Base-by-base conservation (phyloP, 1,284 basidiomycete genomes). In the Cerioporus squamosus region DNA sequence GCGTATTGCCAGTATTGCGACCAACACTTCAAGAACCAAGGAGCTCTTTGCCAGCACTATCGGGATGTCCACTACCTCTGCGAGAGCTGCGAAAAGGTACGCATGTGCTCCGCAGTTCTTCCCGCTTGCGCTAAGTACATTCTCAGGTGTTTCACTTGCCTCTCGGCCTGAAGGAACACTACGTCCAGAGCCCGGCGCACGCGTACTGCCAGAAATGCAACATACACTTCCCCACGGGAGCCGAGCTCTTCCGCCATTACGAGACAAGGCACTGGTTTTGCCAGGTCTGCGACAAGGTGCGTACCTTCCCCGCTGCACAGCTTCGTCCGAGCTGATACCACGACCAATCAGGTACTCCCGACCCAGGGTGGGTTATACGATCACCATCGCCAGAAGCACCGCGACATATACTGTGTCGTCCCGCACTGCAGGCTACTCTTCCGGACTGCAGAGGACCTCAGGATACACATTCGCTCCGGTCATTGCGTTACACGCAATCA, bases 381-480 rank as follows among this genome's bases (percentile, higher is more conserved):
- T 58, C 85, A 87, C 63, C 75, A 78, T 55, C 71, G 77, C 9
- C 77, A 82, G 66, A 72, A 66, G 20, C 85, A 87, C 39, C 36
- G 22, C n/a, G 51, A 36, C 54, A 54, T 69, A 51, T 85, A 82
- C 61, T 88, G 86, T 55, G 49, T 18, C 2, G 23, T n/a, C n/a
- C n/a, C n/a, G n/a, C n/a, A 15, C 0, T 87, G 85, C 68, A 65
- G 69, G 23, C 73, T 75, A 12, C 55, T 73, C 14, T 87, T 86
- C 69, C 63, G 58, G 23, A 60, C 42, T 45, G 38, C 61, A 10
- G 60, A 44, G 49, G 66, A 66, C 50, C 66, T 70, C n/a, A 38
- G 60, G 2, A 45, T 48, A 43, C 72, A 74, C 55, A 58, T 64
- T 23, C 40, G 51, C 18, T 63, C 61, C 3, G 8, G 33, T 15